Evolutionary conservation across 2,329 filamentous ascomycete genomes (phyloP).

Genomic region (Sarocladium oryzae): DNA sequence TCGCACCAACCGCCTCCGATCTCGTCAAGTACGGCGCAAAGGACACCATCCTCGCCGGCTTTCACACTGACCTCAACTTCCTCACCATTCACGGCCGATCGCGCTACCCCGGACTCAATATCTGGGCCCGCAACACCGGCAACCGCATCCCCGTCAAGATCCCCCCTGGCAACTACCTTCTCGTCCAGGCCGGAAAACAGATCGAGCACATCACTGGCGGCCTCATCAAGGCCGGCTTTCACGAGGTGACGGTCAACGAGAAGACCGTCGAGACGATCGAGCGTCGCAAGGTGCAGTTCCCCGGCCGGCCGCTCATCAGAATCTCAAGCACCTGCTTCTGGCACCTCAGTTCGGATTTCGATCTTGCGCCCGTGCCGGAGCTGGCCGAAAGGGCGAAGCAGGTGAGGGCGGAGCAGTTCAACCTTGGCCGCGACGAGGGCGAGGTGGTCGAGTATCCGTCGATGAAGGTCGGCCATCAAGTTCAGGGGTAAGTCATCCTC

Average conservation of each 20-base stretch:
- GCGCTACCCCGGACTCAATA: constrained; percentile 54
- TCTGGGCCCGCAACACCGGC: constrained; percentile 59
- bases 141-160: constrained; percentile 52
- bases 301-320: constrained; percentile 45
- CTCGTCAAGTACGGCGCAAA: constrained; percentile 44
- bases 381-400: constrained; percentile 37
- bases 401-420: constrained; percentile 40
- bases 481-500: constrained; percentile 40
- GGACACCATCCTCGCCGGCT: constrained; percentile 56
- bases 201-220: constrained; percentile 56
- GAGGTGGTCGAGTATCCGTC: constrained; percentile 38
- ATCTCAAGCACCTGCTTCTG: constrained; percentile 58
- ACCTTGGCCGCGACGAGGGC: constrained; percentile 48
- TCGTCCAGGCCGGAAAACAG: constrained; percentile 58
- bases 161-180: constrained; percentile 48
- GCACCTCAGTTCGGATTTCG: constrained; percentile 51
- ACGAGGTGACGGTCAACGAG: constrained; percentile 55
- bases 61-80: constrained; percentile 60
- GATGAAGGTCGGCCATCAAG: constrained; percentile 55
- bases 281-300: constrained; percentile 31
- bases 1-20: constrained; percentile 55
- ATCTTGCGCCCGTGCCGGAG: constrained; percentile 43
- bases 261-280: constrained; percentile 42
- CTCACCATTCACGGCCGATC: constrained; percentile 58
- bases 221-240: constrained; percentile 54